Evolutionary conservation across 805 yeast genomes (phyloP), one percentile per base, ranked within the genome.

Genomic region (Cyberlindnera maritima): DNA sequence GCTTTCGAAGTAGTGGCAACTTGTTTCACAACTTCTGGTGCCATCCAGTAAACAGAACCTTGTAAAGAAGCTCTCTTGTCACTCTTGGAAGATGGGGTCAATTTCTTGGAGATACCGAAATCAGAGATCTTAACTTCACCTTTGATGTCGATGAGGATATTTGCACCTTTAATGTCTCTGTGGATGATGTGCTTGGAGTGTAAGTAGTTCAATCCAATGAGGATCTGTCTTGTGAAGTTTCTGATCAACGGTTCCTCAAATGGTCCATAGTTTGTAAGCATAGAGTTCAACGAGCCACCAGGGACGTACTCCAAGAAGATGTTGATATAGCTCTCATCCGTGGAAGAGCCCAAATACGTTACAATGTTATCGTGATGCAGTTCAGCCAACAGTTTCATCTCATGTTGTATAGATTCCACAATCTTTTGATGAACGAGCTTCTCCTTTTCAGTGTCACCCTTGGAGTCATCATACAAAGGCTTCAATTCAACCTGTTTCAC

Each of bases 11-110:
- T 92, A 44, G 92, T 88, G 0, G 90, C 88, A 2, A 88, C 83
- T 61, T 91, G 97, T 59, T 90, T 88, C 15, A 94, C 98, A 9
- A 94, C 98, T 63, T 94, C 99, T 0, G 99, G 99, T 0, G 99
- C 98, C 99, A 94, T 94, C 98, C 99, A 94, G 62, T 85, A 94
- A 0, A 92, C 90, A 0, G 96, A 88, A 0, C 99, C 99, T 66
- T 92, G 97, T 44, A 89, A 68, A 0, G 96, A 89, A 2, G 88
- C 91, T 37, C 97, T 77, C 53, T 78, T 79, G 37, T 66, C 65
- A 31, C 55, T 62, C 66, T 58, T 63, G 64, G 29, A 21, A 9
- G 50, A 38, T 7, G 86, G 81, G 34, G 86, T 83, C 8, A 82
- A 67, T 48, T 81, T 81, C 50, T 80, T 79, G 18, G 94, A 85